phyloP scores from a whole-genome alignment of 1,139 yeast species.

The Diutina mesorugosa region DNA sequence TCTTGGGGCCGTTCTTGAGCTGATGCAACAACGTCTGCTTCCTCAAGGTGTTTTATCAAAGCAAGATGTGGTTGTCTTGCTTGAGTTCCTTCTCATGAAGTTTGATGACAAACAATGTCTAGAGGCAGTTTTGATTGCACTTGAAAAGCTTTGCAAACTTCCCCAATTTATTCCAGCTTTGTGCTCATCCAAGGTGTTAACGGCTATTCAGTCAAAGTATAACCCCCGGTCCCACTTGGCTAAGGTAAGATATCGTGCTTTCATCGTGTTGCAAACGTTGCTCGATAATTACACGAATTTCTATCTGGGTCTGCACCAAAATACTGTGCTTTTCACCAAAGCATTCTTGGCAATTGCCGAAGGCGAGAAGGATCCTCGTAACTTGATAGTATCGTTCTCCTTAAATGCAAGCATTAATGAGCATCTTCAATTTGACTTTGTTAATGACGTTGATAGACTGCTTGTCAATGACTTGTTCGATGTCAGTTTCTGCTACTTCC shows the following conservation, averaged over 20 bases:
- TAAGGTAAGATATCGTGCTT: constrained; percentile 47
- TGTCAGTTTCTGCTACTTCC: constrained; percentile 87
- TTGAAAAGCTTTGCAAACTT: constrained; percentile 40
- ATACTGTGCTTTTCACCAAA: constrained; percentile 21
- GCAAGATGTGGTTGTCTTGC: constrained; percentile 57
- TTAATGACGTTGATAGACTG: constrained; percentile 8
- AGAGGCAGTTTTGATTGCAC: constrained; percentile 39
- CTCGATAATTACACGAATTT: constrained; percentile 17
- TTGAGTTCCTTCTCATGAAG: constrained; percentile 52
- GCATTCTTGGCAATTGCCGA: constrained; percentile 57
- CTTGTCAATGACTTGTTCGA: constrained; percentile 56
- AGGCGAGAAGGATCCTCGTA: constrained; percentile 92
- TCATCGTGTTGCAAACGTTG: constrained; percentile 31
- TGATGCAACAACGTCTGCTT: neutral
- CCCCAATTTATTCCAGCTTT: constrained; percentile 22
- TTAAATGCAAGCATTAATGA: constrained; percentile 39
- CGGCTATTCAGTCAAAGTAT: constrained; percentile 30
- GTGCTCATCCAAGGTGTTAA: constrained; percentile 23
- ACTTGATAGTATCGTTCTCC: constrained; percentile 58
- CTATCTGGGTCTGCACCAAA: neutral
- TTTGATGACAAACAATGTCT: constrained; percentile 51
- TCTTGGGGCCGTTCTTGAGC: neutral
- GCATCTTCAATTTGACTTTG: constrained; percentile 14
- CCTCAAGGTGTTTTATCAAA: constrained; percentile 19
- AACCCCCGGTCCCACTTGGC: constrained; percentile 56